Evolutionary conservation across 768 basidiomycete species (phyloP).

Genomic region (Rhodotorula paludigena): DNA sequence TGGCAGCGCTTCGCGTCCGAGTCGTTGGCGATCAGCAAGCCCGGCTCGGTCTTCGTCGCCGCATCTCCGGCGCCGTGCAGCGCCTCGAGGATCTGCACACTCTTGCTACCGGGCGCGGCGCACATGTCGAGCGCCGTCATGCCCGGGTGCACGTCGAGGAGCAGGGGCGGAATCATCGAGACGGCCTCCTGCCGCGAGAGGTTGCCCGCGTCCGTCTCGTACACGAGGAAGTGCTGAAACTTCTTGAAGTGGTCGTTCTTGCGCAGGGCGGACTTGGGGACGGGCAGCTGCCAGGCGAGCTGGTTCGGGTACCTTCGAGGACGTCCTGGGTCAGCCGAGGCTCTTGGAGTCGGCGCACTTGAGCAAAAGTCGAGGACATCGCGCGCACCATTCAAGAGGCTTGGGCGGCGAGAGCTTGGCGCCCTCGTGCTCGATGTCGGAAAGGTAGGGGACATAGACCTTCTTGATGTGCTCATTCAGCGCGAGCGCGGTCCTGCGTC

Average conservation of each 20-base stretch:
- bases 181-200: slow-evolving; percentile 94
- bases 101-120: slow-evolving; percentile 97
- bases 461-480: slow-evolving; percentile 74
- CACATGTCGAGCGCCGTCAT: slow-evolving; percentile 93
- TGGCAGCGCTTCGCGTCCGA: slow-evolving; percentile 89
- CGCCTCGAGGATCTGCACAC: slow-evolving; percentile 92
- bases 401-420: slow-evolving; percentile 69
- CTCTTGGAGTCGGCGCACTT: too few species aligned
- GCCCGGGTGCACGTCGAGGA: slow-evolving; percentile 89
- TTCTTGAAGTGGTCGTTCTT: slow-evolving; percentile 84
- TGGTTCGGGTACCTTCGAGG: slow-evolving; percentile 77
- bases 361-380: background rate
- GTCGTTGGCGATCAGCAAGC: slow-evolving; percentile 91
- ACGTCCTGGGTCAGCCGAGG: background rate
- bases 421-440: slow-evolving; percentile 68
- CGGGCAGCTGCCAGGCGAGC: slow-evolving; percentile 95
- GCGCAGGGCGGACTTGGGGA: slow-evolving; percentile 78
- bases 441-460: slow-evolving; percentile 70
- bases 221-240: slow-evolving; percentile 93
- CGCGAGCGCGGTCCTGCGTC: slow-evolving; percentile 57
- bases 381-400: slow-evolving; percentile 70
- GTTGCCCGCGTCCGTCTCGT: slow-evolving; percentile 97
- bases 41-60: slow-evolving; percentile 52
- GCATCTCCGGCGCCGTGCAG: slow-evolving; percentile 70
- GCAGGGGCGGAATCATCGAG: slow-evolving; percentile 96